A percentile compares a stretch with the other conserved stretches of the same genome.
Evolutionary conservation across 352 stramenopile species (phyloP).

Genomic region (Phytopythium mirpurense): DNA sequence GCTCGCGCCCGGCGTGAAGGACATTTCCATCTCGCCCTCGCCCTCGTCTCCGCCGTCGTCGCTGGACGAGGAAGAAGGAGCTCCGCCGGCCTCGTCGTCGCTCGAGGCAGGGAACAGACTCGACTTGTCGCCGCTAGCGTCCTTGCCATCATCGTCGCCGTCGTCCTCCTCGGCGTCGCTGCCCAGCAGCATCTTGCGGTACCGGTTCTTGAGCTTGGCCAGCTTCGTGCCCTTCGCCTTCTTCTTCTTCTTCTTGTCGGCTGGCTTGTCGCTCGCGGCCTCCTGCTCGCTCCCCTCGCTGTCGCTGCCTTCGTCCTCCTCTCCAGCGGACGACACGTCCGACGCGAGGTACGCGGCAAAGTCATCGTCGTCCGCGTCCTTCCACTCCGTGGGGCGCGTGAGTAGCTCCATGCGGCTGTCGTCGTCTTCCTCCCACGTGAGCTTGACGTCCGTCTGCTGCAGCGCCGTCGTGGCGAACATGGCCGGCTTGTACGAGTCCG

Average conservation of each 20-base stretch:
- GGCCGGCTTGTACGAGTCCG: constrained; percentile 92
- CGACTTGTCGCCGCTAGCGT: constrained; percentile 10
- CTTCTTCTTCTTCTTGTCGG: constrained; percentile 34
- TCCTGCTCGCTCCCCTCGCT: constrained; percentile 22
- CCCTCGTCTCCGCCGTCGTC: constrained; percentile 12
- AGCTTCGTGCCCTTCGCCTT: constrained; percentile 61
- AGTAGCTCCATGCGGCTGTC: constrained; percentile 84
- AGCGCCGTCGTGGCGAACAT: constrained; percentile 93
- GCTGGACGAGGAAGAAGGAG: constrained; percentile 6
- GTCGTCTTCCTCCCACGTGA: constrained; percentile 96
- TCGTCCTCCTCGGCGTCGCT: constrained; percentile 67
- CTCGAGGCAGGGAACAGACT: constrained; percentile 15
- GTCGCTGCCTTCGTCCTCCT: constrained; percentile 43
- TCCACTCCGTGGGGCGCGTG: constrained; percentile 71
- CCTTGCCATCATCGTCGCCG: constrained; percentile 28
- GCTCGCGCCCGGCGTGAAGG: constrained; percentile 62
- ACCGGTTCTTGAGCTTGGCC: constrained; percentile 75
- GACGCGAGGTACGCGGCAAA: constrained; percentile 93
- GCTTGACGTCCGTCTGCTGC: constrained; percentile 90
- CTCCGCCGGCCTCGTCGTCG: constrained; percentile 23
- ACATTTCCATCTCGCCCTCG: constrained; percentile 79
- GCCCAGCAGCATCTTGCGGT: constrained; percentile 73
- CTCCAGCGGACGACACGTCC: constrained; percentile 53
- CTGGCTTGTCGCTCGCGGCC: constrained; percentile 8
- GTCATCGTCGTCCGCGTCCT: constrained; percentile 89